These are phyloP conservation scores for Cryptosporidium parvum DNA, from an alignment of 169 alveolate genomes.

Conservation along the genomic window DNA sequence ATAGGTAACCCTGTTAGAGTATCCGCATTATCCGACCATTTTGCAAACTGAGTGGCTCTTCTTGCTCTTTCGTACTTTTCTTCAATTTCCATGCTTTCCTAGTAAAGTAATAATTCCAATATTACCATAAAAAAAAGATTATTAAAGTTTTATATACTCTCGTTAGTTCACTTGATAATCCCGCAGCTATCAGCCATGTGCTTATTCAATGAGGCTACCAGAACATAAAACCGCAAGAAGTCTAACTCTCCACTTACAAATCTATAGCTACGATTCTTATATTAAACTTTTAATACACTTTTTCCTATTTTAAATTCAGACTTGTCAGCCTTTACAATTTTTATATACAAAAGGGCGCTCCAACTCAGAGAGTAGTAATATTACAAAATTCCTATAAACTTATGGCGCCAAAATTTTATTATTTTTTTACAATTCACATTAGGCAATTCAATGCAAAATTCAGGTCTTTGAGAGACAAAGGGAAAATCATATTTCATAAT, in stretches of 20 bases:
- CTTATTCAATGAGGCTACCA: background rate
- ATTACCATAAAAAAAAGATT: background rate
- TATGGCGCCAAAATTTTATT: background rate
- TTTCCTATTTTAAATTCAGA: background rate
- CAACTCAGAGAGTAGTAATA: background rate
- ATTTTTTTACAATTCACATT: background rate
- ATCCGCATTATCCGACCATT: slow-evolving; percentile 68
- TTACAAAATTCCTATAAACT: background rate
- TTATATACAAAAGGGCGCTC: background rate
- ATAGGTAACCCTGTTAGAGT: slow-evolving; percentile 33
- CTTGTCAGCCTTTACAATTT: slow-evolving; percentile 4
- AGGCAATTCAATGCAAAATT: background rate
- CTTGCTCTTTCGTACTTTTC: slow-evolving; percentile 48
- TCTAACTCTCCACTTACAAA: background rate
- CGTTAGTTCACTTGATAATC: background rate
- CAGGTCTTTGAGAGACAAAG: background rate
- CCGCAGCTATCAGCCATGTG: background rate
- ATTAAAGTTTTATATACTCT: background rate
- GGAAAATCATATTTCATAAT: too few relatives aligned
- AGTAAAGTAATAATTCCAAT: background rate
- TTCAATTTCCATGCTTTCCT: slow-evolving; percentile 26
- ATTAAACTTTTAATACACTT: background rate
- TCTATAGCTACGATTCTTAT: background rate
- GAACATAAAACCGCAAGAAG: background rate
- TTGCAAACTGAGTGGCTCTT: slow-evolving; percentile 8